Evolutionary conservation across 2,329 filamentous ascomycete species (phyloP), one percentile per base, ranked within the genome.

Genomic region (Calonectria naviculata): DNA sequence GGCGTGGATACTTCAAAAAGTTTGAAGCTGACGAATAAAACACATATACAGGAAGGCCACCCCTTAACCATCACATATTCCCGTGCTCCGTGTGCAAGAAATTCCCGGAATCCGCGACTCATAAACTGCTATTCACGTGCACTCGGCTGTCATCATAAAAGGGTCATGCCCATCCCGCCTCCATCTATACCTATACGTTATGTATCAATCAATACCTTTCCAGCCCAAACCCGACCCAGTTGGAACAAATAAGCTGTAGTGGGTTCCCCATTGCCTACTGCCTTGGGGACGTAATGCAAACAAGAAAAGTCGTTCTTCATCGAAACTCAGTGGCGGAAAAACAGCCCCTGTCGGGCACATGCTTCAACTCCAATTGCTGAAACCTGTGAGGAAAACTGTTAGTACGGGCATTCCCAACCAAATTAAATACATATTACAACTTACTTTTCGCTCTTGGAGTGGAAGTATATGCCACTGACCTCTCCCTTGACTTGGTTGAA

Each of bases 391-490:
- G 34, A 47, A 5, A 3, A 56, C 44, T 64, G 68, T 74, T 61
- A 70, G 26, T 29, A 36, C 29, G 41, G 26, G n/a, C 29, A 47
- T 6, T 31, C 28, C 26, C 26, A 36, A 12, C n/a, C n/a, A n/a
- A 24, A 21, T 44, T 41, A 29, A 17, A 60, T 34, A 24, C 15
- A 29, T 13, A n/a, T 9, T 10, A 31, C 8, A 29, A 89, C 93
- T 85, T 84, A 98, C 94, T 96, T 98, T 86, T 98, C 96, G 85
- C 95, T 98, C 86, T 97, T 98, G 15, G 94, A 94, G 85, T 99
- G 97, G 82, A 98, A 99, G 84, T 99, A 99, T 70, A 98, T 98
- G 21, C 97, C 97, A 80, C 92, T 95, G 46, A 99, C 93, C 74
- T 90, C 92, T 9, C 96, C 97, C 74, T 92, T 90, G 60, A 95